Conservation (phyloP, 768 basidiomycete species). For the Chlorophyllum brunneum region DNA sequence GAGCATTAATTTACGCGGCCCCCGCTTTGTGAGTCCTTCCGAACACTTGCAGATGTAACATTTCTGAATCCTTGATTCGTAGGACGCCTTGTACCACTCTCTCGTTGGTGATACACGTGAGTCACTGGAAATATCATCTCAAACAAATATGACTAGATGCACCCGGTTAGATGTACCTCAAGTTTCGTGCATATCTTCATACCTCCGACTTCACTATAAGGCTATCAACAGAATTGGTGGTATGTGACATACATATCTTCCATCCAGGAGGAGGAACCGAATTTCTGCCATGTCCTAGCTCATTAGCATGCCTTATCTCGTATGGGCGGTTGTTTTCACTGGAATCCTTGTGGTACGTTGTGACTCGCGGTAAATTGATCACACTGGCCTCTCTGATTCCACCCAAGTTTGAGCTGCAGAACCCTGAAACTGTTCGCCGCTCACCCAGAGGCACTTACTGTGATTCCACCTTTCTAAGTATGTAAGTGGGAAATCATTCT, state of each 20-base stretch:
- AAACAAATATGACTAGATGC: too few relatives aligned
- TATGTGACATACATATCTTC: slow-evolving; percentile 16
- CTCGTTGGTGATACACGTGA: slow-evolving; percentile 24
- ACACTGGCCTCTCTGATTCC: neutral
- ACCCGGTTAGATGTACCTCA: slow-evolving; percentile 27
- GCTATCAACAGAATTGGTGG: slow-evolving; percentile 17
- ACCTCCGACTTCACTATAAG: slow-evolving; percentile 17
- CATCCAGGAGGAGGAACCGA: too few relatives aligned
- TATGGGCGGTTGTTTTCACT: slow-evolving; percentile 23
- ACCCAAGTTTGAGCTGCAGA: slow-evolving; percentile 21
- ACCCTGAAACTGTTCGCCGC: slow-evolving; percentile 19
- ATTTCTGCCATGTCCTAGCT: slow-evolving; percentile 16
- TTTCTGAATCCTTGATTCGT: neutral
- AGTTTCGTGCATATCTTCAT: slow-evolving; percentile 20
- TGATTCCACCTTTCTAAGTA: slow-evolving; percentile 18
- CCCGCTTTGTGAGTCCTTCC: slow-evolving; percentile 25
- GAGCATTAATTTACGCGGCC: slow-evolving; percentile 28
- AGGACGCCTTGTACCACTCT: slow-evolving; percentile 28
- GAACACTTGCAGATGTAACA: neutral
- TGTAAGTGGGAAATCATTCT: slow-evolving; percentile 18
- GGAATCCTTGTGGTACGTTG: slow-evolving; percentile 19
- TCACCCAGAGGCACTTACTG: slow-evolving; percentile 28
- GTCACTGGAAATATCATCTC: too few relatives aligned
- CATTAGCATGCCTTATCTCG: slow-evolving; percentile 21
- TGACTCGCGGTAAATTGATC: too few relatives aligned